Evolutionary conservation across 1,284 basidiomycete species (phyloP), one percentile per base, ranked within the genome.

Genomic region (Irpex sp.): DNA sequence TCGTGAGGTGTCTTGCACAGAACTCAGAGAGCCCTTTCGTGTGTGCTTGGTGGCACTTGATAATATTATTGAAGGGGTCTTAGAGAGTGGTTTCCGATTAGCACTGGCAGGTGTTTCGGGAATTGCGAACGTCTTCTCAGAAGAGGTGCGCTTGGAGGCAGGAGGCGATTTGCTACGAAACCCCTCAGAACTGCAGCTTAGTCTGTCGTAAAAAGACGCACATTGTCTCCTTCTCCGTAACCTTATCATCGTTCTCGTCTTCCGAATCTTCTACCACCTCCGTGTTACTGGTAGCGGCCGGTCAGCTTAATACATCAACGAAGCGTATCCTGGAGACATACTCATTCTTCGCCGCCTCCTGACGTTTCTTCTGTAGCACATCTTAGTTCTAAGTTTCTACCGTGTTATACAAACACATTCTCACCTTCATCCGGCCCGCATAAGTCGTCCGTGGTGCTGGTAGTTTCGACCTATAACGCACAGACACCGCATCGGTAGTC

Each of bases 361-460:
- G 21, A 5, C 31, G 26, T 3, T 55, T 55, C 53, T 55, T 55
- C 53, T 55, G 31, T 9, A 55, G 21, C 1, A 17, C 53, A 13
- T 9, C 35, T 31, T 17, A 51, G 17, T 51, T 9, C 8, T 15
- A 9, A 15, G 9, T 4, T 9, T 51, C 39, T 15, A 13, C 49
- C 17, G 9, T 17, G 15, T 35, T 11, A 35, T 13, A 55, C 19
- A 13, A 7, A 55, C 31, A 33, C 31, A 31, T 17, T 5, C 50
- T 51, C 31, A 55, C 53, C 53, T 55, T 55, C 53, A 55, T 55
- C 35, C 53, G 53, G 31, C 53, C 53, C 17, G 31, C 53, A 55
- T 55, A 55, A 35, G 53, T 55, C 31, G 53, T 35, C 35, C 53
- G 53, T 31, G 39, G 39, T 46, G 39, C 1, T n/a, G 31, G 53